These are phyloP conservation scores for Jaminaea rosea DNA, from an alignment of 1,284 basidiomycete genomes.

Conservation along the genomic window DNA sequence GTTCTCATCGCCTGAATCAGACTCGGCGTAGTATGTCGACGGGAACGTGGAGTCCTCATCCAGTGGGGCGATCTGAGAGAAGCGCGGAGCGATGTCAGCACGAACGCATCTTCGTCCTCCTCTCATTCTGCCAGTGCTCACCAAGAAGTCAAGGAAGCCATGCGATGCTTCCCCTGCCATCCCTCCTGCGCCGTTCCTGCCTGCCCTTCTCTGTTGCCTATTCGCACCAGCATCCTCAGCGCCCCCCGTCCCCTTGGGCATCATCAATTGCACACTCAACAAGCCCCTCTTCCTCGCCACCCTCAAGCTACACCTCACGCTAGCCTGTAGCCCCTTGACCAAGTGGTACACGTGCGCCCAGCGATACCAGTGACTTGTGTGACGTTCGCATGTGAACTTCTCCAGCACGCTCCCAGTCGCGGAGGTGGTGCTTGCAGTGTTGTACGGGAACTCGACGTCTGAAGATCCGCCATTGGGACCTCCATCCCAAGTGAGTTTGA, in stretches of 20 bases:
- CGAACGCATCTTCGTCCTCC: too few species aligned
- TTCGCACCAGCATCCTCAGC: neutral
- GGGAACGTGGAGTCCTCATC: too few species aligned
- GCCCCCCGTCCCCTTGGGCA: constrained; percentile 1
- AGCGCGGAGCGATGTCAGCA: too few species aligned
- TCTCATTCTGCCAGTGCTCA: too few species aligned
- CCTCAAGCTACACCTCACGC: neutral
- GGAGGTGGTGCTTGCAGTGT: neutral
- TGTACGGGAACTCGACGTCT: neutral
- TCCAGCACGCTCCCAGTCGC: too few species aligned
- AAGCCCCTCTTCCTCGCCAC: neutral
- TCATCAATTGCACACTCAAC: neutral
- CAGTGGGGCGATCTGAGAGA: neutral
- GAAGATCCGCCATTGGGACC: neutral
- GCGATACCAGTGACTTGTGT: neutral
- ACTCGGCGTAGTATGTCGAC: too few species aligned
- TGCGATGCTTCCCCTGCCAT: neutral
- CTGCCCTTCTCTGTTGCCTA: neutral
- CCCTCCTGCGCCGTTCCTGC: neutral
- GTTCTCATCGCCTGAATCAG: too few species aligned
- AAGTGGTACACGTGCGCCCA: neutral
- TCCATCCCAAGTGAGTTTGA: neutral
- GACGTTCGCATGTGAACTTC: neutral
- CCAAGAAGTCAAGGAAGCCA: constrained; percentile 1
- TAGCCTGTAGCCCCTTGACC: neutral